Conservation (phyloP, 805 yeast genomes). For the Teunomyces atbi region DNA sequence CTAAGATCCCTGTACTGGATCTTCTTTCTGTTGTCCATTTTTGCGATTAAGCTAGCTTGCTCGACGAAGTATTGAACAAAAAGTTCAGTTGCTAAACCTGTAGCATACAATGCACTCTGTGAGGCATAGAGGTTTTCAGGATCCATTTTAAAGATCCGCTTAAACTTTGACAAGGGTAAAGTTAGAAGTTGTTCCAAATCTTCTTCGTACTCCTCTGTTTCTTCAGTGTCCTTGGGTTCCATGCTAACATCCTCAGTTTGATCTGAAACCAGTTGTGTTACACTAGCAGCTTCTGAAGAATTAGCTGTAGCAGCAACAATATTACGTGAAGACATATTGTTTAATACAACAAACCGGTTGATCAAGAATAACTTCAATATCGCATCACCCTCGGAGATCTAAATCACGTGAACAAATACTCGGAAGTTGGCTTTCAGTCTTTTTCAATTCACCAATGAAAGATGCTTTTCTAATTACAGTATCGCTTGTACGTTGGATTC, state of each 20-base stretch:
- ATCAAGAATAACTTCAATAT: neutral
- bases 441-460: too few relatives aligned
- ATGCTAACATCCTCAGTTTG: constrained; percentile 9
- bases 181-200: constrained; percentile 7
- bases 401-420: neutral
- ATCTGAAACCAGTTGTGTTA: constrained; percentile 20
- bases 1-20: constrained; percentile 71
- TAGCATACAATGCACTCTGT: constrained; percentile 67
- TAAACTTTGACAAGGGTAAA: constrained; percentile 67
- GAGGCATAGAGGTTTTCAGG: constrained; percentile 69
- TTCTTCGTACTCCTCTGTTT: constrained; percentile 9
- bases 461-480: constrained; percentile 1
- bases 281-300: constrained; percentile 17
- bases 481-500: neutral
- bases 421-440: neutral
- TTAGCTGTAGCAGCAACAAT: neutral
- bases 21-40: constrained; percentile 64
- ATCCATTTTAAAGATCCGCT: constrained; percentile 70
- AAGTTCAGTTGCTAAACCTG: constrained; percentile 76
- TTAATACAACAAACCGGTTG: neutral
- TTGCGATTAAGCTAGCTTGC: constrained; percentile 65
- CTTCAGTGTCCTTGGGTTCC: constrained; percentile 8
- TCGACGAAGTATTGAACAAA: constrained; percentile 69
- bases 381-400: constrained; percentile 17
- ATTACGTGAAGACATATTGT: constrained; percentile 1